These are phyloP conservation scores for Hibiscus mutabilis DNA, from an alignment of 345 rosid species.

Conservation along the genomic window DNA sequence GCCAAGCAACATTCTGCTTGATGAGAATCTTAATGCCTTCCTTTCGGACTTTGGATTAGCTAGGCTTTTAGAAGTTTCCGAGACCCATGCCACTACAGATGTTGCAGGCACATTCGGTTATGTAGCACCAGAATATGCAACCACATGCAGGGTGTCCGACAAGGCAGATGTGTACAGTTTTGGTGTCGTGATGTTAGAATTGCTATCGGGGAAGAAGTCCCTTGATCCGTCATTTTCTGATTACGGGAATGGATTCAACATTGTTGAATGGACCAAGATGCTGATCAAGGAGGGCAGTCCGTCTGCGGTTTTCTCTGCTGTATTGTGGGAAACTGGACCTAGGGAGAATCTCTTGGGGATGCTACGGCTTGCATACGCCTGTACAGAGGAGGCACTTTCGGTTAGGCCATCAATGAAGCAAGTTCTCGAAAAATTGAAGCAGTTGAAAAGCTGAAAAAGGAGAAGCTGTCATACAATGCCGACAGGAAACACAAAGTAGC, in stretches of 20 bases:
- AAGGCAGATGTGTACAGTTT: slow-evolving; percentile 75
- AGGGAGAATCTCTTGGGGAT: slow-evolving; percentile 37
- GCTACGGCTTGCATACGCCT: slow-evolving; percentile 44
- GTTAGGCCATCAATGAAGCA: slow-evolving; percentile 50
- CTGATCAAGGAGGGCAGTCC: slow-evolving; percentile 47
- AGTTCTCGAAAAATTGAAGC: slow-evolving; percentile 50
- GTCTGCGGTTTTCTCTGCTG: slow-evolving; percentile 36
- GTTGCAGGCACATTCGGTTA: slow-evolving; percentile 74
- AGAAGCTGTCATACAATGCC: background rate
- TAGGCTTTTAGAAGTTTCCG: slow-evolving; percentile 58
- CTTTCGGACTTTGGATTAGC: slow-evolving; percentile 69
- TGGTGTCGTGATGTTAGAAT: slow-evolving; percentile 52
- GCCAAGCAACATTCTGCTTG: slow-evolving; percentile 67
- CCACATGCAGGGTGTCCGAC: slow-evolving; percentile 64
- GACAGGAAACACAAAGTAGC: background rate
- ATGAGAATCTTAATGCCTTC: slow-evolving; percentile 55
- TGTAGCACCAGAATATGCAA: slow-evolving; percentile 73
- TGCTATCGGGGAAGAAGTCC: slow-evolving; percentile 59
- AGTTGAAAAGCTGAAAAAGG: slow-evolving; percentile 32
- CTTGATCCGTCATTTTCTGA: slow-evolving; percentile 65
- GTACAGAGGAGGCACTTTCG: slow-evolving; percentile 49
- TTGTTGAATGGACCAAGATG: slow-evolving; percentile 57
- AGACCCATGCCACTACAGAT: slow-evolving; percentile 67
- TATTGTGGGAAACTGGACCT: slow-evolving; percentile 50
- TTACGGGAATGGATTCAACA: slow-evolving; percentile 57